Base-by-base conservation (phyloP, 192 early-diverging fungal genomes). In the Gamsiella multidivaricata region DNA sequence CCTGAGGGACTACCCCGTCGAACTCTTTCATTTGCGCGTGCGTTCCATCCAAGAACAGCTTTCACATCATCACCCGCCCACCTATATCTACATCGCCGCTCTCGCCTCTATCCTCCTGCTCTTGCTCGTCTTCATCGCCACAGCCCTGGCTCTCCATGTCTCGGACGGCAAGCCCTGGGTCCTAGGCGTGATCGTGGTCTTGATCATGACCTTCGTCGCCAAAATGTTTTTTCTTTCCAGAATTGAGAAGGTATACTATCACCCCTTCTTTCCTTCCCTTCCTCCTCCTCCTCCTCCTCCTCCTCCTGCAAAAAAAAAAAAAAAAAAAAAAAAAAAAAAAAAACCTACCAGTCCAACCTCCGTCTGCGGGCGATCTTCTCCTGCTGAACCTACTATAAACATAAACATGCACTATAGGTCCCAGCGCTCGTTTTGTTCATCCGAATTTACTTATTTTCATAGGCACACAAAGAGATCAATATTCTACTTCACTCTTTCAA, bases 171-270 rank as follows among this genome's bases (percentile, higher is more conserved):
- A 69, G 20, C 74, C 65, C 3, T 78, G 74, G 74, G 65, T 78
- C 11, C 29, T 78, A 37, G 66, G 65, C 5, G 55, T 78, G 36
- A 78, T 78, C 25, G 54, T 62, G 0, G 51, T 78, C 54, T 37
- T 78, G 43, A 69, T 78, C 26, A 33, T 69, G 1, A 11, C 57
- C 15, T 78, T 78, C 39, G 39, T 78, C 54, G 52, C 65, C 52
- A 78, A 78, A 23, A 78, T 78, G 74, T 55, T 54, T 3, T 78
- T 78, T 22, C 74, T 78, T 28, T 68, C 74, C 5, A 61, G 65
- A 39, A 64, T 78, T 5, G 74, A 78, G 25, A 68, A 69, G 74
- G 74, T 78, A 53, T 8, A n/a, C n/a, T n/a, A n/a, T n/a, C n/a
- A n/a, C n/a, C n/a, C n/a, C 49, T 47, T 49, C 31, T 29, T 23